phyloP scores from a whole-genome alignment of 129 eudicot species.

The Lactuca sativa region DNA sequence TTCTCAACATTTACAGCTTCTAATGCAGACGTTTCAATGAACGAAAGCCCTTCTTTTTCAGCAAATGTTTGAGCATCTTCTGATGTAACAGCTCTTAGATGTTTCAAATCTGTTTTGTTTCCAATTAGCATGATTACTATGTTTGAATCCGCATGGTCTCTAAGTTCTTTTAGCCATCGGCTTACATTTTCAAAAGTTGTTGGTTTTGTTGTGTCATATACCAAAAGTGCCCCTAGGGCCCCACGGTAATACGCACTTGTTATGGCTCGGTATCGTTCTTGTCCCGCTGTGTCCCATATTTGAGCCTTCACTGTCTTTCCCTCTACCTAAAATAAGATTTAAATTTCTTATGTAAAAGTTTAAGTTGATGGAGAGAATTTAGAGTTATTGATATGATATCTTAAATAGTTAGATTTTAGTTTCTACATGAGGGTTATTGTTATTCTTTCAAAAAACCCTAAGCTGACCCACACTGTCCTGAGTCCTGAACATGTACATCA shows the following conservation, averaged over 20 bases:
- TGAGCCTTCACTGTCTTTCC: conserved; percentile 93
- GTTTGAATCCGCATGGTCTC: conserved; percentile 87
- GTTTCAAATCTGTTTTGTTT: conserved; percentile 85
- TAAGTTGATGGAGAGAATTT: neutral
- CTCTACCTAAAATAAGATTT: conserved; percentile 54
- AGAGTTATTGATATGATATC: too few species aligned
- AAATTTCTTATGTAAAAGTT: neutral
- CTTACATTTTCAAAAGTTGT: conserved; percentile 78
- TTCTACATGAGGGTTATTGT: too few species aligned
- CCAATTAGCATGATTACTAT: conserved; percentile 87
- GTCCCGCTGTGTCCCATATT: conserved; percentile 95
- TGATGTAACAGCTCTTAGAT: conserved; percentile 69
- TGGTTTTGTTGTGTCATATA: conserved; percentile 78
- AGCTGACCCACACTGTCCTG: too few species aligned
- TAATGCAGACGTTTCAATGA: conserved; percentile 81
- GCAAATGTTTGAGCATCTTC: conserved; percentile 88
- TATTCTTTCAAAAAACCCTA: too few species aligned
- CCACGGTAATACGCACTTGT: conserved; percentile 93
- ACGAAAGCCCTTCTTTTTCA: conserved; percentile 80
- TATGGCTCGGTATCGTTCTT: conserved; percentile 78
- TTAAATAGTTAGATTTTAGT: too few species aligned
- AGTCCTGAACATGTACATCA: too few species aligned
- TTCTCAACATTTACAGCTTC: conserved; percentile 84
- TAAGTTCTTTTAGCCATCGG: conserved; percentile 83
- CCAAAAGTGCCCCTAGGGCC: conserved; percentile 88